Conservation (phyloP, 1,284 basidiomycete genomes). For the Entoloma clypeatum region DNA sequence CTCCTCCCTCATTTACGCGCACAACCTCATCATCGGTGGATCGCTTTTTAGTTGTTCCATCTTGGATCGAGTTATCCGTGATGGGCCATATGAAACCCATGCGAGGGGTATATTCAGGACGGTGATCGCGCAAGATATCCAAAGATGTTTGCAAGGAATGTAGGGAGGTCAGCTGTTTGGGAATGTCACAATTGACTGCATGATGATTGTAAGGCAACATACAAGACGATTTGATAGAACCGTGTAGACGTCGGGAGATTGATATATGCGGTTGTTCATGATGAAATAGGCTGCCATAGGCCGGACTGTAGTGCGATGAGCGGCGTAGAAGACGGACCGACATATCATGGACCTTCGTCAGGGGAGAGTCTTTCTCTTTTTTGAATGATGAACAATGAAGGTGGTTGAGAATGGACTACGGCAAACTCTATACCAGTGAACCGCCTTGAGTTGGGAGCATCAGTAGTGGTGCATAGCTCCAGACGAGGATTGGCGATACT, state of each 20-base stretch:
- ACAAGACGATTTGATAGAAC: constrained; percentile 80
- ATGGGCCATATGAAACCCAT: constrained; percentile 81
- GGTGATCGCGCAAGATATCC: constrained; percentile 61
- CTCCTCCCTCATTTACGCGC: constrained; percentile 24
- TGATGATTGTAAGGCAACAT: constrained; percentile 22
- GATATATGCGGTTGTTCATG: constrained; percentile 82
- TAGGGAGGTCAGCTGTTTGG: constrained; percentile 61
- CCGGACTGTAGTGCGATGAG: constrained; percentile 43
- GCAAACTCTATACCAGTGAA: constrained; percentile 84
- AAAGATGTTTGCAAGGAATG: constrained; percentile 71
- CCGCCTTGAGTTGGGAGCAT: constrained; percentile 43
- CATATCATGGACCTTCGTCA: constrained; percentile 61
- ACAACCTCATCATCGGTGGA: constrained; percentile 29
- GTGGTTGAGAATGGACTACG: constrained; percentile 71
- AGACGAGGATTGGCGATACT: constrained; percentile 38
- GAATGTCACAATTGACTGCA: neutral
- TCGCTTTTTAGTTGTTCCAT: constrained; percentile 45
- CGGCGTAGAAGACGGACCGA: constrained; percentile 5
- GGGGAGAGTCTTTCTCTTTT: constrained; percentile 78
- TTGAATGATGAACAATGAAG: constrained; percentile 80
- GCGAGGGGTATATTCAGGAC: constrained; percentile 74
- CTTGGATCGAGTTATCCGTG: constrained; percentile 46
- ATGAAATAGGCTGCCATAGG: constrained; percentile 81
- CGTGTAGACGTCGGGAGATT: constrained; percentile 78
- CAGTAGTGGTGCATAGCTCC: constrained; percentile 4